Evolutionary conservation across 768 basidiomycete genomes (phyloP).

Genomic region (Multifurca ochricompacta): DNA sequence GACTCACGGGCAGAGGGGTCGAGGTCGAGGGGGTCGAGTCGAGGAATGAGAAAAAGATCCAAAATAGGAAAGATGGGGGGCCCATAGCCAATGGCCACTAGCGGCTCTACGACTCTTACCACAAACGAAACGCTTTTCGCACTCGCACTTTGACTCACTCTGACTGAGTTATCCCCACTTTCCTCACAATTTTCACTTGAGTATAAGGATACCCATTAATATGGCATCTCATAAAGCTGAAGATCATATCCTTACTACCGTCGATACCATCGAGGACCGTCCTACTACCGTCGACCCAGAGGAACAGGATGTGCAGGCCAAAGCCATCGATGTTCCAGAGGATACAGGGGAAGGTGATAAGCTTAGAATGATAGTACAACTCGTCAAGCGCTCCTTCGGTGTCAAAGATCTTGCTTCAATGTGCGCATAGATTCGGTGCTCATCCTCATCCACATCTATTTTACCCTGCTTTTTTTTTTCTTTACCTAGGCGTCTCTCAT

Average conservation of each 20-base stretch:
- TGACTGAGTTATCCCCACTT: too few relatives aligned
- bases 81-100: too few relatives aligned
- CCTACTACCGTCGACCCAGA: not conserved
- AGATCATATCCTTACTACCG: not conserved
- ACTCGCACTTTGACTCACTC: too few relatives aligned
- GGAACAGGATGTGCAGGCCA: slow-evolving; percentile 5
- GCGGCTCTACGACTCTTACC: too few relatives aligned
- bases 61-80: too few relatives aligned
- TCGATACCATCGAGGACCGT: not conserved
- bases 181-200: too few relatives aligned
- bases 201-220: not conserved
- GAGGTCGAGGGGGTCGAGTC: too few relatives aligned
- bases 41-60: too few relatives aligned
- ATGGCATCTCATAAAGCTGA: not conserved
- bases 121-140: too few relatives aligned
- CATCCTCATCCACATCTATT: slow-evolving; percentile 2
- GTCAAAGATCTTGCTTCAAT: slow-evolving; percentile 94
- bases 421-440: slow-evolving; percentile 39
- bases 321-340: slow-evolving; percentile 20
- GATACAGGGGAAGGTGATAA: slow-evolving; percentile 83
- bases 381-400: slow-evolving; percentile 86
- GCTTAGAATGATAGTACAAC: slow-evolving; percentile 87
- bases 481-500: slow-evolving; percentile 67
- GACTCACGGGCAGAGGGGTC: too few relatives aligned
- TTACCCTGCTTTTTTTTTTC: not conserved